Base-by-base conservation (phyloP, 176 grass and related monocot genomes). In the Aegilops sharonensis region DNA sequence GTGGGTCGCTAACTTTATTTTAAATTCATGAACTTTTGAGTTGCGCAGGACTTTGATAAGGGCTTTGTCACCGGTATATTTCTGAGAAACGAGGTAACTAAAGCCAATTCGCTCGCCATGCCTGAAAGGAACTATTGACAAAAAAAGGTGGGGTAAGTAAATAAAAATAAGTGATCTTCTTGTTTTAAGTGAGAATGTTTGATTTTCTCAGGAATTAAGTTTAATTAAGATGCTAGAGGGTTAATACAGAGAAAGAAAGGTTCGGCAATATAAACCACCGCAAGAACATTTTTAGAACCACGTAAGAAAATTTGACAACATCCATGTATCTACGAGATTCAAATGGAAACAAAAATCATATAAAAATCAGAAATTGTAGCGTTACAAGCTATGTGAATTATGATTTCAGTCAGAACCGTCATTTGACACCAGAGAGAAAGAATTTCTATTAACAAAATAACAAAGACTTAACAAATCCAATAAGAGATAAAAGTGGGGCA, bases 21-120 rank as follows among this genome's bases (percentile, higher is more conserved):
- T 92, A 67, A 92, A 98, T 85, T 98, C 88, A 40, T 88, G 82
- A 89, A 95, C 40, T 91, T 94, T 94, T 25, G 88, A 94, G 76
- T 88, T 61, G 42, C 92, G 88, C 78, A 98, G 77, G 71, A 98
- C 89, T 89, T 86, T 94, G 78, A 98, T 89, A 24, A 90, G 68
- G 40, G 97, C 97, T 81, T 92, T 95, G 64, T 98, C 94, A 39
- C 94, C 92, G 75, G 97, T 98, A 81, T 94, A 98, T 83, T 98
- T 98, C 85, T 95, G 97, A 71, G 97, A 98, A 76, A 98, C 94
- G 64, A 98, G 92, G 74, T 98, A 98, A 86, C 94, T 91, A 83
- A 98, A 98, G 68, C 97, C 92, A 82, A 98, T 98, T n/a, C 92
- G 92, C 85, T 98, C 97, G 0, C 94, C 97, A 75, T 95, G 97